phyloP scores from a whole-genome alignment of 306 rosid genomes.

The Albizia julibrissin region DNA sequence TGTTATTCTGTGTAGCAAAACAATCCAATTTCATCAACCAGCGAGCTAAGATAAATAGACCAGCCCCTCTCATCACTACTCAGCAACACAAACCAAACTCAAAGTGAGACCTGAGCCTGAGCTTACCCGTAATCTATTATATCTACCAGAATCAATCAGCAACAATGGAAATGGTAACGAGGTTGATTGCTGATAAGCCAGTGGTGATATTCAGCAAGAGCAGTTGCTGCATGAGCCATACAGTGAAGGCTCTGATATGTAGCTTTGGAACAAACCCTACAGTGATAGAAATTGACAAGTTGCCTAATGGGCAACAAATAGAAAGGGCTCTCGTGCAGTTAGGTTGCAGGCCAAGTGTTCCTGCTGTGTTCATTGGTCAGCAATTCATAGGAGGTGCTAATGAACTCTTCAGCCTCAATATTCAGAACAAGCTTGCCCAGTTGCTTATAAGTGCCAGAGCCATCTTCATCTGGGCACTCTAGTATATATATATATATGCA shows the following conservation, averaged over 20 bases:
- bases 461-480: constrained; percentile 45
- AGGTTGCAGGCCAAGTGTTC: constrained; percentile 49
- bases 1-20: constrained; percentile 18
- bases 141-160: not conserved
- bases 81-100: constrained; percentile 35
- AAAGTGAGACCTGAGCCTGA: not conserved
- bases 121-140: not conserved
- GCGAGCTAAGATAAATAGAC: constrained; percentile 49
- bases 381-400: constrained; percentile 50
- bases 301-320: constrained; percentile 44
- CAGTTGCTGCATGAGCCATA: constrained; percentile 51
- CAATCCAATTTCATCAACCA: constrained; percentile 17
- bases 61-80: not conserved
- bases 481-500: not conserved
- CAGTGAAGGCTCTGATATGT: constrained; percentile 42
- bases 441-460: constrained; percentile 51
- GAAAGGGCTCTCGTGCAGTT: constrained; percentile 39
- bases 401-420: constrained; percentile 50
- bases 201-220: constrained; percentile 80
- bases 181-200: constrained; percentile 59
- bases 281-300: constrained; percentile 44
- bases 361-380: constrained; percentile 55
- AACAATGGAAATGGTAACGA: constrained; percentile 57
- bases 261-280: constrained; percentile 55
- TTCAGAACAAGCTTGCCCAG: constrained; percentile 48